Percentiles rank a stretch among this genome's conserved stretches.
These are phyloP conservation scores for Suhomyces faveliae DNA, from an alignment of 805 yeast species.

Conservation along the genomic window DNA sequence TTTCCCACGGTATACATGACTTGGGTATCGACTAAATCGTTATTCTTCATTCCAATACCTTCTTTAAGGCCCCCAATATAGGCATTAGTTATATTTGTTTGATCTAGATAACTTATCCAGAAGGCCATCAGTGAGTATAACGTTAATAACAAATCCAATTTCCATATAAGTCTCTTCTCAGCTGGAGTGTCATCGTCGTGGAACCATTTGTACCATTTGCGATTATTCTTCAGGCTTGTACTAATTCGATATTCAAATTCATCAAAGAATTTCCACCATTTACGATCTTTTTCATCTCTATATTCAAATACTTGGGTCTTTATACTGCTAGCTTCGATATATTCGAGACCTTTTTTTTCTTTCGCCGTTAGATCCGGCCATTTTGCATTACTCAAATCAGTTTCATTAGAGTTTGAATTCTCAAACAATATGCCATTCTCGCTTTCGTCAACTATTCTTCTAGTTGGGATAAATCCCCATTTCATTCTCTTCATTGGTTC, in stretches of 20 bases:
- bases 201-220: conserved; percentile 30
- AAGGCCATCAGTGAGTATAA: conserved; percentile 23
- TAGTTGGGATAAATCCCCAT: conserved; percentile 36
- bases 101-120: conserved; percentile 26
- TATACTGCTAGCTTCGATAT: conserved; percentile 32
- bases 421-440: not conserved
- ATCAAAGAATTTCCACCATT: conserved; percentile 48
- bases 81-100: conserved; percentile 23
- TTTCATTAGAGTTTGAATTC: conserved; percentile 11
- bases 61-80: conserved; percentile 21
- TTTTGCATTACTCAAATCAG: conserved; percentile 28
- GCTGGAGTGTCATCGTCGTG: conserved; percentile 25
- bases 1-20: conserved; percentile 21
- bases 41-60: conserved; percentile 18
- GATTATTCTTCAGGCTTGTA: conserved; percentile 1
- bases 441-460: conserved; percentile 35
- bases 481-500: conserved; percentile 16
- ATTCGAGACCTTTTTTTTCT: conserved; percentile 32
- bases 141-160: conserved; percentile 23
- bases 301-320: conserved; percentile 30
- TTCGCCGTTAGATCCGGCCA: conserved; percentile 7
- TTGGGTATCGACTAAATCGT: conserved; percentile 23
- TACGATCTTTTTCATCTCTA: conserved; percentile 51
- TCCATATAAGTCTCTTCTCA: conserved; percentile 23
- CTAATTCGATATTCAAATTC: conserved; percentile 30